Evolutionary conservation across 192 early-diverging fungal species (phyloP), one percentile per base, ranked within the genome.

Genomic region (Dimargaris cristalligena): DNA sequence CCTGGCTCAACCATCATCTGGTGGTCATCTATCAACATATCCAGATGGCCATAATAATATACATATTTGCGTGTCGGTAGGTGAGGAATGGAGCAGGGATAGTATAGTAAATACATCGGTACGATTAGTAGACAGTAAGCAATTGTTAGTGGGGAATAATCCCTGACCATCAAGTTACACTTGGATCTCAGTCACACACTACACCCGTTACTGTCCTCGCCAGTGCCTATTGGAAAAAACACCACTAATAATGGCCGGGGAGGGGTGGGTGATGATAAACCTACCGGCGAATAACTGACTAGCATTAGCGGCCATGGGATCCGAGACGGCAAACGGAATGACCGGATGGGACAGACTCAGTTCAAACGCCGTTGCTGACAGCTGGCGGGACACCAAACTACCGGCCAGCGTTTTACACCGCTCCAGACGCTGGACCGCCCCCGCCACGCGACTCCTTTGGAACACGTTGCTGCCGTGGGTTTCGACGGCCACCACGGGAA

Each of bases 401-500:
- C 68, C 67, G 10, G 75, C 74, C 20, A 78, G 66, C 16, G 78
- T 78, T 2, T 69, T 70, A 34, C 71, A 68, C n/a, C 65, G 66
- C 14, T 65, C 58, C 4, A 79, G 56, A 16, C 72, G 66, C 0
- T 72, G 63, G 31, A 75, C 34, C 30, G 75, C 67, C 34, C 76
- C 82, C 35, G 69, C 70, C 54, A 80, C 63, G 20, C 82, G 74
- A 13, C 82, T 67, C 20, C 74, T 69, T 59, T 85, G 85, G 52
- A 87, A 85, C 10, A 78, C 74, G 64, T 83, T 83, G 47, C 78
- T 80, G 46, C 82, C 81, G 67, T 83, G 79, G 1, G 85, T 87
- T 61, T 87, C 85, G 8, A 82, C 80, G 1, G 85, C 81, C 68
- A 87, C 77, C 3, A 85, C 66, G 31, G 85, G 85, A 0, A 87